Evolutionary conservation across 768 basidiomycete genomes (phyloP), one percentile per base, ranked within the genome.

Genomic region (Psilocybe cubensis): DNA sequence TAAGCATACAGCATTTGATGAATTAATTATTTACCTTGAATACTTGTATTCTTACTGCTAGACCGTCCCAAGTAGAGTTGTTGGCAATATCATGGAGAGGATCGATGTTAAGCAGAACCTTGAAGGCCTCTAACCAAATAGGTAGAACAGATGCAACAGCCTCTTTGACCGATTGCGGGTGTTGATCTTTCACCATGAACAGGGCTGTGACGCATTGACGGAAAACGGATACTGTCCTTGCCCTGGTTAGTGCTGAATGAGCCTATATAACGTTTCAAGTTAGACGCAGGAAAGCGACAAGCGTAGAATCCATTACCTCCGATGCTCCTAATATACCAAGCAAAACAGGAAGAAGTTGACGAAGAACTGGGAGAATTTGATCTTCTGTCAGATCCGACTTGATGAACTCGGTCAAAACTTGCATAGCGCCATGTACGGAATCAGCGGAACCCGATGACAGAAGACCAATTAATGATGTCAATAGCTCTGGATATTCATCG

Each of bases 121-220:
- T 86, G 78, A 98, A 94, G 0, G 92, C 92, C 33, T 90, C 88
- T n/a, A 98, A 74, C 97, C 97, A 99, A 14, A 87, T 79, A 1
- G 96, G 93, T 5, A 96, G 83, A 40, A 98, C 86, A 42, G 85
- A 82, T 23, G 83, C 86, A 29, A 85, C 83, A 0, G 94, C 94
- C 62, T 92, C 88, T 66, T 91, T 91, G 33, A 92, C 92, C 0
- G 91, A 84, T 56, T 89, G 85, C 0, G 95, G 93, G 64, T 95
- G 89, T 62, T 94, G 89, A 31, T 94, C 94, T 69, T 95, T 94
- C 55, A 98, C 94, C 87, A 96, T 98, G 72, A 91, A 95, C 17
- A 98, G 79, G 4, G 94, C 89, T 50, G 86, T 84, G 3, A 97
- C 79, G 66, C 94, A 95, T 76, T 98, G 93, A 27, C 89, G 80